These are phyloP conservation scores for Paramecium pentaurelia DNA, from an alignment of 73 alveolate genomes.

Conservation along the genomic window DNA sequence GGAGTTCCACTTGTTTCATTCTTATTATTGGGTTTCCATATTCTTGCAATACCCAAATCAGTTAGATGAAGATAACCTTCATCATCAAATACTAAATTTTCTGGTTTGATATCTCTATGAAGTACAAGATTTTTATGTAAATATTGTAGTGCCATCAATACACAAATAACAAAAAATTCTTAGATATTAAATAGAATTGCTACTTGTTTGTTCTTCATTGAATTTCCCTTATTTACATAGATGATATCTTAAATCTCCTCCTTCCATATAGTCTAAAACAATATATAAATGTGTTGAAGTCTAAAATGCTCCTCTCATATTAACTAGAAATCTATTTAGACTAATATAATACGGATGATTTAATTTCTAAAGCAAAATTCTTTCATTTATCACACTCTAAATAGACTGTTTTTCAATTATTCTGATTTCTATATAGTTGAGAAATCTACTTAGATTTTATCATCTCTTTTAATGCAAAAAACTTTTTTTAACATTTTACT, in stretches of 20 bases:
- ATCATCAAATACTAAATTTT: constrained; percentile 86
- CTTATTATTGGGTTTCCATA: constrained; percentile 78
- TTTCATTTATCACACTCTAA: constrained; percentile 78
- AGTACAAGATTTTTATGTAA: constrained; percentile 83
- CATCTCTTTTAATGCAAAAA: constrained; percentile 80
- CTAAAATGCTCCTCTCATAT: constrained; percentile 92
- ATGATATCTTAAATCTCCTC: constrained; percentile 86
- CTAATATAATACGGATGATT: constrained; percentile 66
- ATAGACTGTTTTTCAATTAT: constrained; percentile 79
- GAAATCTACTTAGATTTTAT: constrained; percentile 39
- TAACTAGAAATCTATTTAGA: constrained; percentile 69
- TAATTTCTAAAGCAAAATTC: constrained; percentile 74
- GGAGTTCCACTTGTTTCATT: constrained; percentile 91
- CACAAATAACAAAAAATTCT: constrained; percentile 75
- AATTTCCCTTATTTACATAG: constrained; percentile 77
- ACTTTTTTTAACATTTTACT: constrained; percentile 38
- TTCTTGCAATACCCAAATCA: constrained; percentile 91
- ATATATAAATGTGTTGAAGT: constrained; percentile 81
- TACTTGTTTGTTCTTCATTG: constrained; percentile 77
- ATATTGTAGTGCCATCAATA: constrained; percentile 76
- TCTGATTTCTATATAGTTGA: constrained; percentile 61
- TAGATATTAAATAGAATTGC: not conserved
- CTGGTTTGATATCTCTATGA: constrained; percentile 96
- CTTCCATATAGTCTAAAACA: constrained; percentile 88
- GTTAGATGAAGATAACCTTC: constrained; percentile 82